Percentiles rank a stretch among this genome's conserved stretches.
Conservation (phyloP, 257 asterid species). For the Rubia yunnanensis region DNA sequence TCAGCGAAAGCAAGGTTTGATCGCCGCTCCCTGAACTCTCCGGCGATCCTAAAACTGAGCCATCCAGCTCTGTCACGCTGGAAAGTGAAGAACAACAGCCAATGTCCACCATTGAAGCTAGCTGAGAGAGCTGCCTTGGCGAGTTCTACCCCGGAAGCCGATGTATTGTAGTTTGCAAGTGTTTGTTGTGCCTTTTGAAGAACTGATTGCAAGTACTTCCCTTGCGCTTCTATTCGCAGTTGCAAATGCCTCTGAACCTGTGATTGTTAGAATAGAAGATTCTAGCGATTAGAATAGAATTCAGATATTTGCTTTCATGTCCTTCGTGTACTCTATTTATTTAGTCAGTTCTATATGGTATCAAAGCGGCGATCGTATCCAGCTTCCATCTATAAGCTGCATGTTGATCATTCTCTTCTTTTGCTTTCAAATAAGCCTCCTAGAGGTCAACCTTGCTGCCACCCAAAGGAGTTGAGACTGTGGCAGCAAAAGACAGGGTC, state of each 20-base stretch:
- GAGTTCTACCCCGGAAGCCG: slow-evolving; percentile 47
- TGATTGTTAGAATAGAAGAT: too few species aligned
- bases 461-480: too few species aligned
- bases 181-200: slow-evolving; percentile 75
- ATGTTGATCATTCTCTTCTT: too few species aligned
- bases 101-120: background rate
- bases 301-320: too few species aligned
- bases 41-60: background rate
- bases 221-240: slow-evolving; percentile 87
- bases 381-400: too few species aligned
- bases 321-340: too few species aligned
- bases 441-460: too few species aligned
- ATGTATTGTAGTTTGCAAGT: slow-evolving; percentile 50
- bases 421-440: too few species aligned
- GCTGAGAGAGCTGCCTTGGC: slow-evolving; percentile 39
- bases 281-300: too few species aligned
- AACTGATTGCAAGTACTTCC: slow-evolving; percentile 78
- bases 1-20: background rate
- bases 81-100: background rate
- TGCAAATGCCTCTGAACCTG: slow-evolving; percentile 89
- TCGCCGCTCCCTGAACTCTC: background rate
- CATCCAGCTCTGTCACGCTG: background rate
- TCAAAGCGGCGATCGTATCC: too few species aligned
- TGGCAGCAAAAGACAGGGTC: too few species aligned
- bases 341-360: too few species aligned